Base-by-base conservation (phyloP, 352 stramenopile species). In the Plasmopara halstedii region DNA sequence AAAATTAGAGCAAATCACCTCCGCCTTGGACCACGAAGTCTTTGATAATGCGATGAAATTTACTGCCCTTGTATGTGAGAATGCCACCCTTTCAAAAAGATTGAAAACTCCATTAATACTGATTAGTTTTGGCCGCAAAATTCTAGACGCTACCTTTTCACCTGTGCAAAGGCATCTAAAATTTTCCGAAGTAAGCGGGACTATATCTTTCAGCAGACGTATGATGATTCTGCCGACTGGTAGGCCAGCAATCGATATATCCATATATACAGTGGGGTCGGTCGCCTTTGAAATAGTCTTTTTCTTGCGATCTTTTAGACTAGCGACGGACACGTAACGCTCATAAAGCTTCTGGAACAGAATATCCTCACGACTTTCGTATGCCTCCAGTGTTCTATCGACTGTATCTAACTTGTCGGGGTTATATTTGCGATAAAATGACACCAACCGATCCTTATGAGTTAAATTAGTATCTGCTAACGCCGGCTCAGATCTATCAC, bases 161-260 rank as follows among this genome's bases (percentile, higher is more conserved):
- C 76, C 76, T 13, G 76, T 88, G 49, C 76, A 88, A 21, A 88
- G 51, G 22, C 67, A 85, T 11, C 76, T 77, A 61, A 98, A 99
- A 61, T 98, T 99, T 55, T 98, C 92, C 13, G 89, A 93, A 36
- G 95, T 95, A 49, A 95, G 93, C 14, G 95, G 95, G 22, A 86
- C 90, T 41, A 83, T 64, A 64, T 98, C 85, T 42, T 87, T 88
- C 15, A 97, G 95, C 18, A 98, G 70, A 53, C 97, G 89, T 70
- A 98, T 88, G 54, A 97, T 92, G 46, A 98, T 88, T 20, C 93
- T 68, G 20, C 95, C 95, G 1, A 83, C 70, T 11, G 75, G 65
- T 25, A 71, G 64, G 10, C 70, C 80, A 21, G 77, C 79, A 35
- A 98, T 86, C 14, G 73, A 79, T 46, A 98, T 81, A 64, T 98